phyloP scores from a whole-genome alignment of 2,329 filamentous ascomycete genomes.

The Xylariaceae sp. region DNA sequence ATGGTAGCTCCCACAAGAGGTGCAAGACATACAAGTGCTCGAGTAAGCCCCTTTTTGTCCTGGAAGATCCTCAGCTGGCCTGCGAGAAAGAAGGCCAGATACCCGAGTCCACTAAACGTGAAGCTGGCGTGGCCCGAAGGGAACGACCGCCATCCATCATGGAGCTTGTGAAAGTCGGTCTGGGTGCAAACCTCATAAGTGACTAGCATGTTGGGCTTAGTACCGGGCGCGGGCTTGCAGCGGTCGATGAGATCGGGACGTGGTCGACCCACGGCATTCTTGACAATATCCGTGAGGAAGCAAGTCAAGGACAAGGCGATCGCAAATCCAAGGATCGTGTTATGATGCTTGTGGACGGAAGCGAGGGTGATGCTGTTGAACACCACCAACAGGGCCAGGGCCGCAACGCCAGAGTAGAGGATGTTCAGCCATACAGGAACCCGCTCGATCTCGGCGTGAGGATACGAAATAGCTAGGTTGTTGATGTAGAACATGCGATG shows the following conservation, averaged over 20 bases:
- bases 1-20: conserved; percentile 59
- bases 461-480: conserved; percentile 78
- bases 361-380: conserved; percentile 61
- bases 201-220: conserved; percentile 49
- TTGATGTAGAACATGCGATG: conserved; percentile 91
- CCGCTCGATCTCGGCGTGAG: conserved; percentile 76
- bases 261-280: conserved; percentile 79
- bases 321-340: conserved; percentile 73
- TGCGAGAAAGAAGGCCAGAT: conserved; percentile 63
- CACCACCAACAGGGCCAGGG: conserved; percentile 59
- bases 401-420: conserved; percentile 69
- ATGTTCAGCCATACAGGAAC: conserved; percentile 78
- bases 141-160: conserved; percentile 81
- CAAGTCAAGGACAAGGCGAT: conserved; percentile 71
- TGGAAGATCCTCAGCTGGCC: conserved; percentile 59
- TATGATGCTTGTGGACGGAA: conserved; percentile 73
- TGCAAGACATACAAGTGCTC: conserved; percentile 51
- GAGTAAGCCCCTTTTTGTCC: conserved; percentile 46
- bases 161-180: conserved; percentile 60
- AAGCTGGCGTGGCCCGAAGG: conserved; percentile 77
- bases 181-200: conserved; percentile 69
- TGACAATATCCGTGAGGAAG: conserved; percentile 84
- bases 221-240: conserved; percentile 62
- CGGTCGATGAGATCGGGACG: conserved; percentile 61
- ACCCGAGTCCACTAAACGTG: conserved; percentile 73